These are phyloP conservation scores for Oryza brachyantha DNA, from an alignment of 176 grass and related monocot genomes.

Conservation along the genomic window DNA sequence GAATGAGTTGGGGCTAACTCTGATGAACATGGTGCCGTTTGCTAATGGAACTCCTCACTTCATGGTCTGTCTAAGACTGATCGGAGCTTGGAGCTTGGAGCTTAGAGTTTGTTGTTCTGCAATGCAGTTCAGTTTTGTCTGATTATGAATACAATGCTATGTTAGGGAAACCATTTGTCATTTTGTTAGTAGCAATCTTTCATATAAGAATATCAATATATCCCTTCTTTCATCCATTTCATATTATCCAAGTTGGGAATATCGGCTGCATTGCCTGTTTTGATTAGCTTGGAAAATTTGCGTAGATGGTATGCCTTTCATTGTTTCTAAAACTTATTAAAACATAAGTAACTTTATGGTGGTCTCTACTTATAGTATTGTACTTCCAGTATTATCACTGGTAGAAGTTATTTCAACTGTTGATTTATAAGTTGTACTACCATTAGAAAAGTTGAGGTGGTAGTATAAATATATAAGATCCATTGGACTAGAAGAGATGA, in stretches of 20 bases:
- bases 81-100: neutral
- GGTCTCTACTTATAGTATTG: no score
- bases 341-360: no score
- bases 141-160: neutral
- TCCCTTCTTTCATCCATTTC: neutral
- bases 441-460: no score
- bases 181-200: neutral
- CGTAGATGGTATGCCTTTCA: neutral
- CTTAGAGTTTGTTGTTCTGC: neutral
- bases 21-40: neutral
- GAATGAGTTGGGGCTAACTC: neutral
- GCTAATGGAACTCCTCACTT: neutral
- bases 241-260: neutral
- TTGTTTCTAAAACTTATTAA: no score
- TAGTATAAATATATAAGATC: no score
- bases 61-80: neutral
- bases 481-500: no score
- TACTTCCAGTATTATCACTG: no score
- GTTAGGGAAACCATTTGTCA: neutral
- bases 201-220: neutral
- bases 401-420: no score
- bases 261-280: neutral
- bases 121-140: neutral
- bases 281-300: neutral
- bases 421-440: no score